These are phyloP conservation scores for Daldinia vernicosa DNA, from an alignment of 495 filamentous ascomycete species.

Conservation along the genomic window DNA sequence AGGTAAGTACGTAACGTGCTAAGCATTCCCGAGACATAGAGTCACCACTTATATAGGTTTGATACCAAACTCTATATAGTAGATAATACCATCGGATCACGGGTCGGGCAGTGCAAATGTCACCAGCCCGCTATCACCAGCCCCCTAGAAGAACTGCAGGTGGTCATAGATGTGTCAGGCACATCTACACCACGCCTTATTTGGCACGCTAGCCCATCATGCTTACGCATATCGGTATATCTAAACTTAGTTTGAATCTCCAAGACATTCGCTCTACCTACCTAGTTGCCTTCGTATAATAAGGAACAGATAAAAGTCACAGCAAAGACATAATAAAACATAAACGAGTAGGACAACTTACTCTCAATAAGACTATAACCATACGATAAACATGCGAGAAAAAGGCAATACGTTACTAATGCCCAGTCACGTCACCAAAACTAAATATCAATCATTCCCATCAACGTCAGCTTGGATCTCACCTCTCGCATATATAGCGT, in stretches of 20 bases:
- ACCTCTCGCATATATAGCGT: background rate
- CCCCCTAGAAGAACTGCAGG: background rate
- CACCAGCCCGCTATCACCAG: too few relatives aligned
- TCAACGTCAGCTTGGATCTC: background rate
- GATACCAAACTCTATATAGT: background rate
- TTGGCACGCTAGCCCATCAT: constrained; percentile 4
- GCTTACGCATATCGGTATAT: background rate
- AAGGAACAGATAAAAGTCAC: background rate
- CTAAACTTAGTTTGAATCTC: background rate
- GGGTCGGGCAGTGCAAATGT: constrained; percentile 9
- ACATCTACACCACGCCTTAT: constrained; percentile 21
- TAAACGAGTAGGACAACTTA: background rate
- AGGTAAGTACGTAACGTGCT: background rate
- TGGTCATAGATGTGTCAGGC: constrained; percentile 29
- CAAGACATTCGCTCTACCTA: too few relatives aligned
- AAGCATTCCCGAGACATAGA: background rate
- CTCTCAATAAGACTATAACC: background rate
- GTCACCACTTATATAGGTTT: background rate
- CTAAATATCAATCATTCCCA: background rate
- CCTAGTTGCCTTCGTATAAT: background rate
- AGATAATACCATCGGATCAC: background rate
- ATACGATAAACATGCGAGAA: background rate
- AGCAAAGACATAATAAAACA: background rate
- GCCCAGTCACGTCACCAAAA: background rate
- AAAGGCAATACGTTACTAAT: background rate